These are phyloP conservation scores for Xylaria cubensis DNA, from an alignment of 495 filamentous ascomycete genomes.

Conservation along the genomic window DNA sequence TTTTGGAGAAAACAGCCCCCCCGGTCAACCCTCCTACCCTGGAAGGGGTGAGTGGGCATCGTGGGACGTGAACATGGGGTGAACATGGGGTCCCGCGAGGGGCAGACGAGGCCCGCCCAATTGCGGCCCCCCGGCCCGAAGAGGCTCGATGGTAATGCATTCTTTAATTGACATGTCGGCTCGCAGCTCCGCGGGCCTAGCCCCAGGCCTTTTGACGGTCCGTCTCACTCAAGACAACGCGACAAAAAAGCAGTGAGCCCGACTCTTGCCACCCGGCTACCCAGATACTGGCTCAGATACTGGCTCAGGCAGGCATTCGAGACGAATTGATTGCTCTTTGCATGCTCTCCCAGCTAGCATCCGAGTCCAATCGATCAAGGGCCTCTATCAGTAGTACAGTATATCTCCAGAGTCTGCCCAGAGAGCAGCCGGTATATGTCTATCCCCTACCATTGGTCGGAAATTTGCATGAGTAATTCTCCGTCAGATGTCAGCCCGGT, in stretches of 20 bases:
- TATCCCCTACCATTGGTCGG: constrained; percentile 35
- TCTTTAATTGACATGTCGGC: constrained; percentile 43
- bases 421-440: constrained; percentile 30
- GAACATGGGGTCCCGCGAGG: constrained; percentile 12
- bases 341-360: constrained; percentile 10
- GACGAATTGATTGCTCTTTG: constrained; percentile 35
- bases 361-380: constrained; percentile 22
- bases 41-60: constrained; percentile 9
- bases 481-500: constrained; percentile 20
- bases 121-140: constrained; percentile 44
- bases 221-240: constrained; percentile 34
- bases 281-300: constrained; percentile 20
- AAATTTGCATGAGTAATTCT: constrained; percentile 35
- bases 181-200: constrained; percentile 39
- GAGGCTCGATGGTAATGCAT: constrained; percentile 29
- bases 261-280: constrained; percentile 15
- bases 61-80: constrained; percentile 18
- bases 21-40: background rate
- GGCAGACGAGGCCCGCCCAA: constrained; percentile 10
- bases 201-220: constrained; percentile 33
- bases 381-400: constrained; percentile 16
- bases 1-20: background rate
- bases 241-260: constrained; percentile 21
- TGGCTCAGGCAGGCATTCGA: constrained; percentile 7
- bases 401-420: no score